Evolutionary conservation across 1,284 basidiomycete species (phyloP), one percentile per base, ranked within the genome.

Genomic region (Moesziomyces parantarcticus): DNA sequence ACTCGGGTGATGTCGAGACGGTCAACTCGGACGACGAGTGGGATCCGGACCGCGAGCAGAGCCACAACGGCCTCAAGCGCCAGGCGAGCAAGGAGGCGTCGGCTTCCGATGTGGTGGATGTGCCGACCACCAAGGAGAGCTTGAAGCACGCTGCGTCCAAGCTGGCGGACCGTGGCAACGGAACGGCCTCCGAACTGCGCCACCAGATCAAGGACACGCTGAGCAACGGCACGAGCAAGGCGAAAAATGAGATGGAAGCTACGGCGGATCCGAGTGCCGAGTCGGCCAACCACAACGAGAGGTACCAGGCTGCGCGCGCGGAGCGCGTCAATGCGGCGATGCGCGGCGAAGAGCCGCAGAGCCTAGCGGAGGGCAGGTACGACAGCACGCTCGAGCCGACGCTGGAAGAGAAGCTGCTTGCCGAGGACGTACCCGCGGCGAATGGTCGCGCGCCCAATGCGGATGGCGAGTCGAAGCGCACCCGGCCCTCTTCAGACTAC

Each of bases 21-120:
- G 68, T 72, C 16, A 57, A 72, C 5, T 32, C 45, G 23, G 75
- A 81, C 11, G 83, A 83, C n/a, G 66, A 79, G 23, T 94, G 92
- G 92, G 92, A 94, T 82, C 92, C 92, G 3, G 90, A 91, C 68
- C 84, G 87, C 8, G 91, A 95, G 83, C 92, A 95, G 84, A 79
- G 76, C 21, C 80, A 85, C 36, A 58, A 52, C 36, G 75, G 72
- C 1, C 50, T 62, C 22, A 53, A 58, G 36, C 48, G 49, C 23
- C 40, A 53, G 18, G 51, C 55, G 9, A 58, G 58, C 13, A 18
- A n/a, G 2, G 49, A 46, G 34, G 13, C 48, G 7, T 45, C 52
- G 42, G 46, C 56, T 5, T 41, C 50, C 7, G 59, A 58, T 7
- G 25, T 74, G 13, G 52, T 67, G 29, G 65, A 71, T 3, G 62